Conservation (phyloP, 2,329 filamentous ascomycete species). For the Zalaria sp. region DNA sequence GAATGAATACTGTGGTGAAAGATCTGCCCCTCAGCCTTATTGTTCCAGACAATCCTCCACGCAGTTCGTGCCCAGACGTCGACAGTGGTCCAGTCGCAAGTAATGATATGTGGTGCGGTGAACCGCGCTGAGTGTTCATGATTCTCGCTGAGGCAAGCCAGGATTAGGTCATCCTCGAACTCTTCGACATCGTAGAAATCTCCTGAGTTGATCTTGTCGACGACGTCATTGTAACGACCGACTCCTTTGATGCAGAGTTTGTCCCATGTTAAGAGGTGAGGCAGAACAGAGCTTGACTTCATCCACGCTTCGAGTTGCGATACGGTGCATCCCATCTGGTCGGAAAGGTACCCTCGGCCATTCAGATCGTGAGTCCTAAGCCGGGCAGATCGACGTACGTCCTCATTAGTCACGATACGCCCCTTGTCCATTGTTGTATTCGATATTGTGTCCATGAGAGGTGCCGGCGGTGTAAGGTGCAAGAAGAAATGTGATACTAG, state of each 20-base stretch:
- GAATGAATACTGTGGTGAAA: slow-evolving; percentile 6
- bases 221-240: background rate
- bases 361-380: background rate
- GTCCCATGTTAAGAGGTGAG: background rate
- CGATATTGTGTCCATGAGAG: too few species aligned
- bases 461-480: too few species aligned
- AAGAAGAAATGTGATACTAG: too few species aligned
- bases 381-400: background rate
- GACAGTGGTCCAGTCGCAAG: slow-evolving; percentile 9
- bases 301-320: background rate
- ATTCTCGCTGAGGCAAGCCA: background rate
- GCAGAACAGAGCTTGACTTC: background rate
- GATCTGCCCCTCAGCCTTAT: slow-evolving; percentile 6
- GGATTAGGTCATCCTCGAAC: background rate
- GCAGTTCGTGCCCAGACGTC: slow-evolving; percentile 12
- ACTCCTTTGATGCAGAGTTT: background rate
- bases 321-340: background rate
- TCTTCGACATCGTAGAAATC: background rate
- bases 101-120: slow-evolving; percentile 3
- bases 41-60: slow-evolving; percentile 11
- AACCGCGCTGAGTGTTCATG: background rate
- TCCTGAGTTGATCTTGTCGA: background rate
- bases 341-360: background rate
- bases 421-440: too few species aligned
- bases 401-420: too few species aligned